Percentiles rank a stretch among this genome's conserved stretches.
Conservation (phyloP, 345 rosid genomes). For the Boechera divaricarpa region DNA sequence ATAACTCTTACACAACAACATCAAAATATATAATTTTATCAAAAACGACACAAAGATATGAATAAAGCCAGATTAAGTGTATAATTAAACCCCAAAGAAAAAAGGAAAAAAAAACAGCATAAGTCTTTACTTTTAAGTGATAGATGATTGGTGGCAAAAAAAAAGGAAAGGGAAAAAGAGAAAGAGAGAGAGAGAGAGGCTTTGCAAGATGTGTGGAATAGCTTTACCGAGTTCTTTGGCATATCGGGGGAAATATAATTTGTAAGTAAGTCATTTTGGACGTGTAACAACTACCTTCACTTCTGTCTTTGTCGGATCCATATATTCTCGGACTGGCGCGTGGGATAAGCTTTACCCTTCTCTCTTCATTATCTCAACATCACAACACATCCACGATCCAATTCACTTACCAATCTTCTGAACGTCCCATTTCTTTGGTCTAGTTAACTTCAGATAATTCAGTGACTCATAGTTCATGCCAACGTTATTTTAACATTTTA, state of each 20-base stretch:
- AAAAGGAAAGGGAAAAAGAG: not conserved
- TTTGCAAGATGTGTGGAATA: conserved; percentile 38
- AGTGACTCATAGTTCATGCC: no score
- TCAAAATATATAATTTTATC: not conserved
- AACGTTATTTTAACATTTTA: no score
- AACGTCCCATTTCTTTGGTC: not conserved
- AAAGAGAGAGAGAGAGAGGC: not conserved
- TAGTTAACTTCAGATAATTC: no score
- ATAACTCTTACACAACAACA: not conserved
- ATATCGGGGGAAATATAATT: conserved; percentile 28
- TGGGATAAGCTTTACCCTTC: conserved; percentile 19
- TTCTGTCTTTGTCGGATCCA: conserved; percentile 41
- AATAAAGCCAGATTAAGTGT: not conserved
- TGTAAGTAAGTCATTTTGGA: conserved; percentile 3
- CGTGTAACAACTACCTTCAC: conserved; percentile 48
- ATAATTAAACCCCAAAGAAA: not conserved
- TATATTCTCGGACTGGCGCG: conserved; percentile 33
- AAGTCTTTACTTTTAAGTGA: not conserved
- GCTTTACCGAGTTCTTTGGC: conserved; percentile 42
- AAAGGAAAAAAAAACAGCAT: not conserved
- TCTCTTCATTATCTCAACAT: not conserved
- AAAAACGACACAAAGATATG: not conserved
- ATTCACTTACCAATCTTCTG: not conserved
- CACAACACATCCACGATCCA: conserved; percentile 6
- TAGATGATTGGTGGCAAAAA: conserved; percentile 8